A percentile compares a stretch with the other conserved stretches of the same genome.
phyloP scores from a whole-genome alignment of 345 rosid species.

The Cochlearia excelsa region DNA sequence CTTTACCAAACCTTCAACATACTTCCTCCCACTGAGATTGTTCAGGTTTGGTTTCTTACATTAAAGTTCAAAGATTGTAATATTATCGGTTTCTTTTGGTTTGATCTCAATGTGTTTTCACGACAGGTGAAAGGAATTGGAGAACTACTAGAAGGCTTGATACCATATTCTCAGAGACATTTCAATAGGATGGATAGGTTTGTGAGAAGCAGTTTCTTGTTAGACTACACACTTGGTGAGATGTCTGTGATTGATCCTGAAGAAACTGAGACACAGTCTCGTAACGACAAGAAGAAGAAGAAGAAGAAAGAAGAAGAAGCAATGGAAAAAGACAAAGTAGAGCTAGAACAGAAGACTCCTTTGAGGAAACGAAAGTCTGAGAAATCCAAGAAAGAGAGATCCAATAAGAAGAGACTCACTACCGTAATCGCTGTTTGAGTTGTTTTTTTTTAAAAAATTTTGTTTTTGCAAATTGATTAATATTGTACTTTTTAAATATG shows the following conservation, averaged over 20 bases:
- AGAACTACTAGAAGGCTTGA: constrained; percentile 81
- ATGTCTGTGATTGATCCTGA: constrained; percentile 80
- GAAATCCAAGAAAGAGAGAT: constrained; percentile 41
- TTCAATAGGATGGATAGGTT: constrained; percentile 84
- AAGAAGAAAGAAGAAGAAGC: constrained; percentile 16
- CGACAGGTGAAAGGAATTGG: constrained; percentile 73
- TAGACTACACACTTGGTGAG: constrained; percentile 78
- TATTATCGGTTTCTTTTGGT: constrained; percentile 15
- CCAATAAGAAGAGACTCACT: constrained; percentile 59
- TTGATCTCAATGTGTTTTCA: constrained; percentile 5
- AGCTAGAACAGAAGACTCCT: constrained; percentile 32
- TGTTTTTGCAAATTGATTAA: background rate
- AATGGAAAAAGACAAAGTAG: constrained; percentile 32
- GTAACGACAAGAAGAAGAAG: background rate
- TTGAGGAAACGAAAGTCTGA: constrained; percentile 62
- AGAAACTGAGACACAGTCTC: constrained; percentile 23
- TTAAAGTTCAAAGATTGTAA: background rate
- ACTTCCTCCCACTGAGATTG: constrained; percentile 72
- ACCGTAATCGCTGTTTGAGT: constrained; percentile 38
- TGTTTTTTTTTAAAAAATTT: too few relatives aligned
- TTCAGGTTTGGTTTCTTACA: constrained; percentile 50
- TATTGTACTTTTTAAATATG: too few relatives aligned
- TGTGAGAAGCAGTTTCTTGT: constrained; percentile 77
- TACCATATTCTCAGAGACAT: constrained; percentile 89
- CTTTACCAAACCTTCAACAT: constrained; percentile 66